These are phyloP conservation scores for Limnanthes douglasii DNA, from an alignment of 345 rosid genomes.

Conservation along the genomic window DNA sequence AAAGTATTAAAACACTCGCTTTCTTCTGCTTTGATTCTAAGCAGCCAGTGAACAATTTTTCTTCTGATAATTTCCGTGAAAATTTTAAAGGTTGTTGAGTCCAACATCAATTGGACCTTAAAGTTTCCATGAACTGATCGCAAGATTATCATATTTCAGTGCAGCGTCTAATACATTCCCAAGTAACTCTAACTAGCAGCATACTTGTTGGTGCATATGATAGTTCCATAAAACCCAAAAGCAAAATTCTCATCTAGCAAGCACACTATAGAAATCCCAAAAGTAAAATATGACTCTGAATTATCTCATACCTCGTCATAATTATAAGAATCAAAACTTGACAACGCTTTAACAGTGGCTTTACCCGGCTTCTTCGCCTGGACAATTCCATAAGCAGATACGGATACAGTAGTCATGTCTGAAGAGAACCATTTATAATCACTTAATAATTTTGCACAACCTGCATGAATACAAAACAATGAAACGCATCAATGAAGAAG, in stretches of 20 bases:
- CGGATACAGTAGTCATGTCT: conserved; percentile 38
- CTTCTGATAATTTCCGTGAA: no score
- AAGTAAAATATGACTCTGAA: neutral
- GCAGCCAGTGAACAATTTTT: no score
- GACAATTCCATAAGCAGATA: conserved; percentile 65
- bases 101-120: no score
- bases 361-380: conserved; percentile 88
- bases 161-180: no score
- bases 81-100: no score
- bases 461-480: conserved; percentile 18
- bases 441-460: conserved; percentile 63
- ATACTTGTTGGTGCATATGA: no score
- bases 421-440: conserved; percentile 94
- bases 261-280: neutral
- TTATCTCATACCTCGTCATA: conserved; percentile 60
- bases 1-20: no score
- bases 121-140: no score
- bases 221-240: neutral
- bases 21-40: no score
- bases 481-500: conserved; percentile 7
- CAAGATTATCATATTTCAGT: no score
- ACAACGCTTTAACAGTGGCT: conserved; percentile 64
- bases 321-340: conserved; percentile 61
- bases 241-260: neutral
- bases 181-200: no score